Percentiles rank a stretch among this genome's conserved stretches.
Conservation (phyloP, 805 yeast genomes). For the Saccharomycopsis fodiens region DNA sequence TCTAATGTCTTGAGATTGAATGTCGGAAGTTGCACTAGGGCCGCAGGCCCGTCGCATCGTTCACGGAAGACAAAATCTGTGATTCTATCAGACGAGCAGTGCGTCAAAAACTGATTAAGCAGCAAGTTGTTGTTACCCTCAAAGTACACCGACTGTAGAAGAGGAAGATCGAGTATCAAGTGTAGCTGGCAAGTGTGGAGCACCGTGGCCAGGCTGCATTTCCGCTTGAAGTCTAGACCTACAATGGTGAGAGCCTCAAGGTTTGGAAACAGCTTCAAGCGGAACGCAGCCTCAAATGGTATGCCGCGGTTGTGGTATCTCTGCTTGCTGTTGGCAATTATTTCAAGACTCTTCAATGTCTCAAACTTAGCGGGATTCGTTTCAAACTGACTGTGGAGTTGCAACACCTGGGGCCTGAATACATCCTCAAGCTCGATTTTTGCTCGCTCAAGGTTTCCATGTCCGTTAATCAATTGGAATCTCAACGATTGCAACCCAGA, state of each 20-base stretch:
- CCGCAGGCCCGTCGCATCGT: neutral
- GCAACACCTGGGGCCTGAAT: neutral
- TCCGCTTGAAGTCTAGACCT: conserved; percentile 9
- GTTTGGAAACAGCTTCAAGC: conserved; percentile 1
- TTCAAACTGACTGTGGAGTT: neutral
- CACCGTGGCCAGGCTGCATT: neutral
- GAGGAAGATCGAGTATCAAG: conserved; percentile 7
- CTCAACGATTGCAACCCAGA: conserved; percentile 6
- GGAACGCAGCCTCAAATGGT: conserved; percentile 12
- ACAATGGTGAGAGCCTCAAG: conserved; percentile 10
- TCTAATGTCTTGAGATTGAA: neutral
- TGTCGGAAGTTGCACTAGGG: neutral
- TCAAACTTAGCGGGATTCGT: neutral
- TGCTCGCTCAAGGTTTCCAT: neutral
- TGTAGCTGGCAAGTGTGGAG: neutral
- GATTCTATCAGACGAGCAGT: neutral
- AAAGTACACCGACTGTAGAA: conserved; percentile 6
- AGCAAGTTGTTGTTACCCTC: conserved; percentile 10
- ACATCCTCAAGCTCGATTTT: neutral
- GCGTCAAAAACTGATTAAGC: conserved; percentile 5
- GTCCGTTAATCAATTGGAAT: conserved; percentile 8
- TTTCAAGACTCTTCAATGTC: conserved; percentile 5
- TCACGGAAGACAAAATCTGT: neutral
- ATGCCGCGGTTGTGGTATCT: conserved; percentile 4
- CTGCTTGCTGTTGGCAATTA: conserved; percentile 6